phyloP scores from a whole-genome alignment of 2,329 filamentous ascomycete genomes.

The Phaeosphaeria sp. region DNA sequence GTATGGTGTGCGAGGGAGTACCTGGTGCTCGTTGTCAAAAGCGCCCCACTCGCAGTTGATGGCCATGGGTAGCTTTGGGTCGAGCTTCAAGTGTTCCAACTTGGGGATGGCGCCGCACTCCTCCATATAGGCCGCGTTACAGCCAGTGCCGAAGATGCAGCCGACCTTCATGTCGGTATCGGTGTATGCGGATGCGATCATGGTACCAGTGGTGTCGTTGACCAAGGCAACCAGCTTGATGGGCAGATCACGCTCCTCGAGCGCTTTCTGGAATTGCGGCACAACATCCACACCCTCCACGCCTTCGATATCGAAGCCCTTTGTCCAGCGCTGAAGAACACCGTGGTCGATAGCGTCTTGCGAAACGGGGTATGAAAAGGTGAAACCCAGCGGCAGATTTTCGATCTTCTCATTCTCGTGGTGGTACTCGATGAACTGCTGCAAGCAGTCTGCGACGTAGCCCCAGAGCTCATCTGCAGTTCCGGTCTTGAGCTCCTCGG shows the following conservation, averaged over 20 bases:
- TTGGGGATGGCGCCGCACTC: slow-evolving; percentile 90
- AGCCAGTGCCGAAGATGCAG: slow-evolving; percentile 97
- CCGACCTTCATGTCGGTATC: slow-evolving; percentile 91
- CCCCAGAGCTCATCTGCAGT: slow-evolving; percentile 89
- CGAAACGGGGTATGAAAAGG: slow-evolving; percentile 93
- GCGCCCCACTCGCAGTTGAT: slow-evolving; percentile 99
- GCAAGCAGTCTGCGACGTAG: slow-evolving; percentile 90
- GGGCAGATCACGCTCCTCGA: slow-evolving; percentile 78
- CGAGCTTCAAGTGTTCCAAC: slow-evolving; percentile 87
- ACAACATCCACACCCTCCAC: slow-evolving; percentile 93
- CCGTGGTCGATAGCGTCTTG: slow-evolving; percentile 95
- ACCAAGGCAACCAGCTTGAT: slow-evolving; percentile 93
- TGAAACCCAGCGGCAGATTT: slow-evolving; percentile 85
- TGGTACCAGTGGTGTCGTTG: slow-evolving; percentile 96
- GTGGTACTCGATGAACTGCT: slow-evolving; percentile 90
- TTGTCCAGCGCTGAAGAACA: slow-evolving; percentile 93
- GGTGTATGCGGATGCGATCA: slow-evolving; percentile 97
- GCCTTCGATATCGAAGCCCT: slow-evolving; percentile 92
- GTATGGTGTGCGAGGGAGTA: slow-evolving; percentile 86
- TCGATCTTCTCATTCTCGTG: slow-evolving; percentile 71
- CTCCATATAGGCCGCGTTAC: slow-evolving; percentile 99
- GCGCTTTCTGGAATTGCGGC: slow-evolving; percentile 81
- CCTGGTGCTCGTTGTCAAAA: slow-evolving; percentile 92
- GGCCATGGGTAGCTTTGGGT: slow-evolving; percentile 83
- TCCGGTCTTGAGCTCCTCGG: slow-evolving; percentile 90